Base-by-base conservation (phyloP, 768 basidiomycete genomes). In the Macrolepiota dolichaula region DNA sequence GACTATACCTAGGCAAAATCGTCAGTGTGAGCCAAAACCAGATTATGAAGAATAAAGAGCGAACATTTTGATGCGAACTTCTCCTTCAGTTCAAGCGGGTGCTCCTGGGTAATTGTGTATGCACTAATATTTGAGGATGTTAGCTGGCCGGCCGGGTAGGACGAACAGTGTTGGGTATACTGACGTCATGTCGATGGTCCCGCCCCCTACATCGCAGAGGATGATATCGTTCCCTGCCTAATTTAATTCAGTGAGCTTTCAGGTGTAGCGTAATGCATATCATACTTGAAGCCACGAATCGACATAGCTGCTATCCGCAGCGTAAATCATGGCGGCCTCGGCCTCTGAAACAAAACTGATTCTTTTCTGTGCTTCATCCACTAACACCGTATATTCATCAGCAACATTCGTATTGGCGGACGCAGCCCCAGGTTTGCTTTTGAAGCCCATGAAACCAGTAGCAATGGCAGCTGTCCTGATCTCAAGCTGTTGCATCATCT, bases 301-400 rank as follows among this genome's bases (percentile, higher is more conserved):
- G 13, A 56, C 15, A 11, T 44, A 32, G 13, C 55, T 42, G 17
- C 40, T 56, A 32, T 56, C 42, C 10, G 55, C 55, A 22, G 55
- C 42, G 46, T 56, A 56, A 9, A 56, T 42, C 10, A 56, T 47
- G 9, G 55, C 55, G 5, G 55, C 55, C 55, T 56, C 55, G 5
- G 55, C 40, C 25, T 56, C 55, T 17, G 55, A 56, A 19, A 56
- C 55, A 19, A 56, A 56, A 5, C 42, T 44, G 4, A 56, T 46
- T 37, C 55, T 56, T 19, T 35, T 10, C 32, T 3, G 17, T n/a
- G 51, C 51, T 36, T 53, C 32, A 36, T 37, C 22, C 35, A 53
- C 19, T 19, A 35, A 19, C 51, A n/a, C 11, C n/a, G n/a, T 12
- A 13, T 3, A 32, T 3, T 32, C 13, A 4, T 13, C 40, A 13